Percentiles rank a stretch among this genome's conserved stretches.
Conservation (phyloP, 345 rosid species). For the Eucalyptus shirleyi region DNA sequence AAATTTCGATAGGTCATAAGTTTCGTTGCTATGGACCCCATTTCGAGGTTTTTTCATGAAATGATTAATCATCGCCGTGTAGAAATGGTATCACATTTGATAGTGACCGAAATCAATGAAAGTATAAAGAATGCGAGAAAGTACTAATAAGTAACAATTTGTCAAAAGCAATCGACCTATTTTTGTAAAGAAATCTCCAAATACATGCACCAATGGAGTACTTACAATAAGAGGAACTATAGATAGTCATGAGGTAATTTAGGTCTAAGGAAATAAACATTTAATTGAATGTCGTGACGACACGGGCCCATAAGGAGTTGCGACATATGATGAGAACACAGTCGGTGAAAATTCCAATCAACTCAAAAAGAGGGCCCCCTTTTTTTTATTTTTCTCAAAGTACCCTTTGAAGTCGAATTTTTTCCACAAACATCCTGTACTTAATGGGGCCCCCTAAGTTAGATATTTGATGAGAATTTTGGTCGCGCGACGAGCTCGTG, state of each 20-base stretch:
- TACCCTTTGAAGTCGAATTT: not conserved
- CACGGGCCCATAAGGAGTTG: not conserved
- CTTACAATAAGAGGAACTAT: not conserved
- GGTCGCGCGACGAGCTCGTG: not conserved
- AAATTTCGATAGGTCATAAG: too few relatives aligned
- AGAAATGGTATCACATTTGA: too few relatives aligned
- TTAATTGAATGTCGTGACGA: not conserved
- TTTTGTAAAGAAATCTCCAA: not conserved
- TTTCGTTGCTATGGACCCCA: not conserved
- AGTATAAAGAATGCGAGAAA: fast-evolving
- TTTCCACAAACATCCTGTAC: not conserved
- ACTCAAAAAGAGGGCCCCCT: not conserved
- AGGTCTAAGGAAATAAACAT: not conserved
- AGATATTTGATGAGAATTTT: not conserved
- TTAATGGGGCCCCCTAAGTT: not conserved
- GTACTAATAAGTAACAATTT: not conserved
- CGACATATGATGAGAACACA: too few relatives aligned
- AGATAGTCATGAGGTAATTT: not conserved
- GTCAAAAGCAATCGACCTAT: not conserved
- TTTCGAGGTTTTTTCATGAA: too few relatives aligned
- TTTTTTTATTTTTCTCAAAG: not conserved
- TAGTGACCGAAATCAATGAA: not conserved
- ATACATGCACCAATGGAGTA: not conserved
- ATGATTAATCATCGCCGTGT: too few relatives aligned
- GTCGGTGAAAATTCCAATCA: too few relatives aligned